Conservation (phyloP, 75 land plant genomes). For the Adiantum capillusveneris region DNA sequence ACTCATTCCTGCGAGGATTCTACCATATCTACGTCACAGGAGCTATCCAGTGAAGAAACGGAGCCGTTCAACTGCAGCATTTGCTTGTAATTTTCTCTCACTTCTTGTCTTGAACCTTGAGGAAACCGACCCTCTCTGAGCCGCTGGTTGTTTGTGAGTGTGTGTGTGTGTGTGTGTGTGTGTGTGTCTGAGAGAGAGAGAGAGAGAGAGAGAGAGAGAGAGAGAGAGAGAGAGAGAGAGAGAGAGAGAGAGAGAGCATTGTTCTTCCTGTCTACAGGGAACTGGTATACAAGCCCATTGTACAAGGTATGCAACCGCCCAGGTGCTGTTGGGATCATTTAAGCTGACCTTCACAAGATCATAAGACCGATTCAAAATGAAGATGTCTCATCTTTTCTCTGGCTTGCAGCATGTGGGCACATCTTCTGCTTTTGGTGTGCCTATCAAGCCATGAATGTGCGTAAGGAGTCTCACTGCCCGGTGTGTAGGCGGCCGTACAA, state of each 20-base stretch:
- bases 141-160: too few relatives aligned
- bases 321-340: too few relatives aligned
- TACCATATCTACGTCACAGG: constrained; percentile 23
- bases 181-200: too few relatives aligned
- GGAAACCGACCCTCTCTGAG: too few relatives aligned
- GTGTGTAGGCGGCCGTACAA: constrained; percentile 53
- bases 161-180: too few relatives aligned
- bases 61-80: not conserved
- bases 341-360: not conserved
- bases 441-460: constrained; percentile 43
- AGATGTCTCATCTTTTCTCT: not conserved
- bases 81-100: not conserved
- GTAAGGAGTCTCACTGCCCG: constrained; percentile 50
- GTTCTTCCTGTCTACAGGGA: constrained; percentile 34
- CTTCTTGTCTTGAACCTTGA: not conserved
- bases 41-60: not conserved
- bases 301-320: constrained; percentile 40
- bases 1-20: constrained; percentile 17
- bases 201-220: too few relatives aligned
- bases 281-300: constrained; percentile 65
- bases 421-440: constrained; percentile 90
- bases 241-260: constrained; percentile 3
- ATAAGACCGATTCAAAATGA: not conserved
- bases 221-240: constrained; percentile 4
- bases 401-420: constrained; percentile 63